A percentile compares a stretch with the other conserved stretches of the same genome.
These are phyloP conservation scores for Globisporangium spiculum DNA, from an alignment of 352 stramenopile species.

Conservation along the genomic window DNA sequence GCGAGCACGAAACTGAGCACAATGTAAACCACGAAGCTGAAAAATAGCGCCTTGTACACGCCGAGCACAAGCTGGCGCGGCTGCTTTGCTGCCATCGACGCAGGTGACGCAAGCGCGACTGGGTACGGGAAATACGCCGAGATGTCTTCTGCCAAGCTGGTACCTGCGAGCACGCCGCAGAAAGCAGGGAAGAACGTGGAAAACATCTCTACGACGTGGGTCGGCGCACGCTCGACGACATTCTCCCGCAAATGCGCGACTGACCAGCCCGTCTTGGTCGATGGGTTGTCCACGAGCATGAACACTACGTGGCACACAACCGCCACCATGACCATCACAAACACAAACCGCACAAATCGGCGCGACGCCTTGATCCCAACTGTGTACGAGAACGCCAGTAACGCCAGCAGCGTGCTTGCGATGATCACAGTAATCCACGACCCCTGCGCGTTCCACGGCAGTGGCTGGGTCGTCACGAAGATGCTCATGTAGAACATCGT, in stretches of 20 bases:
- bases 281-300: constrained; percentile 25
- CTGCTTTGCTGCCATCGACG: constrained; percentile 15
- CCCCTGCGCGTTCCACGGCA: constrained; percentile 36
- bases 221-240: constrained; percentile 12
- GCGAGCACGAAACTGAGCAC: constrained; percentile 32
- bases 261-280: constrained; percentile 30
- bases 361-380: constrained; percentile 21
- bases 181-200: constrained; percentile 43
- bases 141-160: constrained; percentile 34
- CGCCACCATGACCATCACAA: constrained; percentile 34
- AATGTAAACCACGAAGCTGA: constrained; percentile 34
- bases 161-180: constrained; percentile 36
- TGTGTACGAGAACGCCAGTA: constrained; percentile 19
- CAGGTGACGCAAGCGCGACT: constrained; percentile 11
- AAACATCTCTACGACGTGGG: constrained; percentile 33
- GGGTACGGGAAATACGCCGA: constrained; percentile 17
- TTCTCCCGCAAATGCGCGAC: constrained; percentile 29
- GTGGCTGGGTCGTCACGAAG: constrained; percentile 12
- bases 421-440: constrained; percentile 33
- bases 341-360: constrained; percentile 28
- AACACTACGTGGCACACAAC: constrained; percentile 36
- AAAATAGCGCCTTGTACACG: constrained; percentile 39
- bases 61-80: constrained; percentile 38
- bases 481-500: constrained; percentile 38
- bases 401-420: constrained; percentile 28